Conservation (phyloP, 257 asterid species). For the Voacanga thouarsii region DNA sequence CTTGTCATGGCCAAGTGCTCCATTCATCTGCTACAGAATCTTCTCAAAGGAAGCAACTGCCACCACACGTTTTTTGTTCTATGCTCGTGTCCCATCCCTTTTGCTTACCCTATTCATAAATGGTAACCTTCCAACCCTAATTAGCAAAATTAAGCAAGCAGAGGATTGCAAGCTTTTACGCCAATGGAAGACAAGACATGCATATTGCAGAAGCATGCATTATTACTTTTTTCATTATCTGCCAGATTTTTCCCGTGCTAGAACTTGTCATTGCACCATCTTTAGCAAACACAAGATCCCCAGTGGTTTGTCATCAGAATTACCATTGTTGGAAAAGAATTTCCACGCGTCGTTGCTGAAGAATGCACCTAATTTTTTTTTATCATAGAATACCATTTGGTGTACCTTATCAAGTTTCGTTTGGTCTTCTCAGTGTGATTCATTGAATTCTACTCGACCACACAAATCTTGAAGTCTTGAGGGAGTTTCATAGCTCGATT, state of each 20-base stretch:
- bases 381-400: background rate
- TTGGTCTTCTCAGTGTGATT: slow-evolving; percentile 5
- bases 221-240: background rate
- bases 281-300: slow-evolving; percentile 23
- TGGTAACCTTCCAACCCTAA: background rate
- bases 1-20: slow-evolving; percentile 6
- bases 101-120: background rate
- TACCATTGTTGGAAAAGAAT: background rate
- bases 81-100: background rate
- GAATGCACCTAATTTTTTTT: background rate
- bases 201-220: background rate
- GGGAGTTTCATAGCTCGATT: slow-evolving; percentile 9
- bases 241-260: slow-evolving; percentile 6
- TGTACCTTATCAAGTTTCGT: background rate
- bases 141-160: background rate
- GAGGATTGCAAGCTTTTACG: background rate
- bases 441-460: background rate
- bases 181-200: background rate
- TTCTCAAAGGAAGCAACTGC: background rate
- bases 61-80: background rate
- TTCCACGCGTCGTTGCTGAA: background rate
- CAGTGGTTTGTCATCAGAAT: background rate
- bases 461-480: slow-evolving; percentile 7
- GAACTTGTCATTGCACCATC: slow-evolving; percentile 21
- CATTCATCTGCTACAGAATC: background rate